phyloP scores from a whole-genome alignment of 345 rosid species.

The Brassica carinata region DNA sequence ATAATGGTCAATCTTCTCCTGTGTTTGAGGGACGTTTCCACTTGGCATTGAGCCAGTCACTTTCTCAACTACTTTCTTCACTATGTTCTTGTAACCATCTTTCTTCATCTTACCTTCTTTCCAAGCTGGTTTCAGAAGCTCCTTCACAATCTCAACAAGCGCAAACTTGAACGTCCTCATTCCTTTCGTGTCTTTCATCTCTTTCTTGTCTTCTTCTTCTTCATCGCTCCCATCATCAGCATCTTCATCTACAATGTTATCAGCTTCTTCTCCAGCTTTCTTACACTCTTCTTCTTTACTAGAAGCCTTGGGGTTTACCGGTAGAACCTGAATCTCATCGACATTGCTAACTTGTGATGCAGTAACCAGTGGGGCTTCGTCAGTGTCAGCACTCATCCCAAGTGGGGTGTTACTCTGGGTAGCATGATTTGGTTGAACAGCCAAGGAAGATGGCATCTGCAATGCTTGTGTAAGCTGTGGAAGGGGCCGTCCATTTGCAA shows the following conservation, averaged over 20 bases:
- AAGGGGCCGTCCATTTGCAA: constrained; percentile 72
- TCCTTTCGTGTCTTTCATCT: constrained; percentile 67
- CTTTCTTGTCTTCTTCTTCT: constrained; percentile 33
- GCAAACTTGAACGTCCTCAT: constrained; percentile 85
- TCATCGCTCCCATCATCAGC: constrained; percentile 47
- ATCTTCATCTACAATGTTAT: constrained; percentile 49
- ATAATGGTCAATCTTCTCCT: constrained; percentile 84
- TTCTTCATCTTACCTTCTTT: constrained; percentile 86
- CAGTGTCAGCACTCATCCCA: constrained; percentile 11
- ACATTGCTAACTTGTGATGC: constrained; percentile 25
- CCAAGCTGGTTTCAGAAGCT: constrained; percentile 89
- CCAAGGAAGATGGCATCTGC: constrained; percentile 41
- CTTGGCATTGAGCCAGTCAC: constrained; percentile 77
- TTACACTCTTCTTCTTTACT: constrained; percentile 45
- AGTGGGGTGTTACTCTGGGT: constrained; percentile 44
- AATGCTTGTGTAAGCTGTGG: constrained; percentile 52
- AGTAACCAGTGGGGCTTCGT: constrained; percentile 28
- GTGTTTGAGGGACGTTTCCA: constrained; percentile 80
- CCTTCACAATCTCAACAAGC: constrained; percentile 82
- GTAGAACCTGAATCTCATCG: neutral
- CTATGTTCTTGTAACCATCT: constrained; percentile 87
- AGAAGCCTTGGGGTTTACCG: constrained; percentile 34
- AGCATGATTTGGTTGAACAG: constrained; percentile 44
- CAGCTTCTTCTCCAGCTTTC: constrained; percentile 43
- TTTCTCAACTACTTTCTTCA: constrained; percentile 93